Conservation (phyloP, 1,284 basidiomycete genomes). For the Melampsora larici-populina region DNA sequence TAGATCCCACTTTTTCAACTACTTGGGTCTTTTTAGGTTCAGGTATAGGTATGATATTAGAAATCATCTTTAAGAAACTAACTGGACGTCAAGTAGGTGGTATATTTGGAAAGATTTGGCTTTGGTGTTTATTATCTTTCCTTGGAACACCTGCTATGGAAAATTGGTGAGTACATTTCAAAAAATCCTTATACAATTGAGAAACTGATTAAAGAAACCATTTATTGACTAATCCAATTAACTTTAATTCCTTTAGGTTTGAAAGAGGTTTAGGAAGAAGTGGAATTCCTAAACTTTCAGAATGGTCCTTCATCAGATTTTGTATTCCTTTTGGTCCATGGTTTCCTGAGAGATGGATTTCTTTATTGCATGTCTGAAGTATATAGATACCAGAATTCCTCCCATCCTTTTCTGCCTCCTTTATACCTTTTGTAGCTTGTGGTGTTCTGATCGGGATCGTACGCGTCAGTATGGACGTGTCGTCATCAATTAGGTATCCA, state of each 20-base stretch:
- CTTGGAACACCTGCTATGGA: constrained; percentile 13
- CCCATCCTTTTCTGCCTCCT: neutral
- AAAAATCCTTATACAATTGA: neutral
- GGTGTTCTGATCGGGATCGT: too few species aligned
- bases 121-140: neutral
- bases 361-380: neutral
- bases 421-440: neutral
- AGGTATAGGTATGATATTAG: constrained; percentile 25
- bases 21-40: constrained; percentile 18
- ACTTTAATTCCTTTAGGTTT: constrained; percentile 6
- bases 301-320: constrained; percentile 30
- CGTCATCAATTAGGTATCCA: too few species aligned
- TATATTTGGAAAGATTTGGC: constrained; percentile 16
- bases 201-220: too few species aligned
- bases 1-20: constrained; percentile 41
- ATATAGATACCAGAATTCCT: neutral
- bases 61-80: constrained; percentile 20
- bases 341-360: constrained; percentile 31
- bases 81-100: constrained; percentile 22
- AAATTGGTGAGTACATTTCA: constrained; percentile 31
- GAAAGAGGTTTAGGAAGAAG: constrained; percentile 29
- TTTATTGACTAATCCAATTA: neutral
- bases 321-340: constrained; percentile 29
- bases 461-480: too few species aligned
- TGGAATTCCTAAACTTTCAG: constrained; percentile 19